These are phyloP conservation scores for Russula sp. DNA, from an alignment of 768 basidiomycete genomes.

Conservation along the genomic window DNA sequence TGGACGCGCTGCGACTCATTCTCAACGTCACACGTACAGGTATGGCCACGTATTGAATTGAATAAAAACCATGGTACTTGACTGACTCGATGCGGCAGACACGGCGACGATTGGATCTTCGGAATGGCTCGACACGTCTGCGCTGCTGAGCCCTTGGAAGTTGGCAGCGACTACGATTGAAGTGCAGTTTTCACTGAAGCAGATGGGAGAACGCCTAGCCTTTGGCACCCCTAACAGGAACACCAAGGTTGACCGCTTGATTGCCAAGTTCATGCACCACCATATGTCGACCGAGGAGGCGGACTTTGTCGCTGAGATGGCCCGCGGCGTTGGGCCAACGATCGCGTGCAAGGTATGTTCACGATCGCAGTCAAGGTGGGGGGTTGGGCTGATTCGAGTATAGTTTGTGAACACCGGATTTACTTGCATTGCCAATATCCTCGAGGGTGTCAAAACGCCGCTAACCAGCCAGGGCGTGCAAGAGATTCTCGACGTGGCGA, in stretches of 20 bases:
- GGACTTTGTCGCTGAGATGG: slow-evolving; percentile 78
- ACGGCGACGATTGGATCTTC: slow-evolving; percentile 41
- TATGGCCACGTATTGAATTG: slow-evolving; percentile 24
- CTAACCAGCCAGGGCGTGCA: slow-evolving; percentile 25
- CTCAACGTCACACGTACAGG: slow-evolving; percentile 57
- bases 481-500: slow-evolving; percentile 36
- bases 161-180: slow-evolving; percentile 75
- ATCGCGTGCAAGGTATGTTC: slow-evolving; percentile 59
- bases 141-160: slow-evolving; percentile 75
- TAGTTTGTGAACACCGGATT: slow-evolving; percentile 76
- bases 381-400: neutral
- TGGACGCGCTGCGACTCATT: slow-evolving; percentile 60
- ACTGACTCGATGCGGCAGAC: slow-evolving; percentile 2
- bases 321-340: slow-evolving; percentile 54
- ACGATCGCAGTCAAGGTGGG: neutral
- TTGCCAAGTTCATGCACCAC: slow-evolving; percentile 60
- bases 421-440: slow-evolving; percentile 51
- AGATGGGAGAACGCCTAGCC: slow-evolving; percentile 60
- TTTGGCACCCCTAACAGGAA: slow-evolving; percentile 53
- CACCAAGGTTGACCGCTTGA: slow-evolving; percentile 57
- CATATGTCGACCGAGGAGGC: slow-evolving; percentile 74
- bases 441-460: slow-evolving; percentile 30
- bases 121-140: slow-evolving; percentile 55
- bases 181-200: slow-evolving; percentile 66
- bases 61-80: neutral